Evolutionary conservation across 331 rosid species (phyloP).

Genomic region (Erythrophleum ivorense): DNA sequence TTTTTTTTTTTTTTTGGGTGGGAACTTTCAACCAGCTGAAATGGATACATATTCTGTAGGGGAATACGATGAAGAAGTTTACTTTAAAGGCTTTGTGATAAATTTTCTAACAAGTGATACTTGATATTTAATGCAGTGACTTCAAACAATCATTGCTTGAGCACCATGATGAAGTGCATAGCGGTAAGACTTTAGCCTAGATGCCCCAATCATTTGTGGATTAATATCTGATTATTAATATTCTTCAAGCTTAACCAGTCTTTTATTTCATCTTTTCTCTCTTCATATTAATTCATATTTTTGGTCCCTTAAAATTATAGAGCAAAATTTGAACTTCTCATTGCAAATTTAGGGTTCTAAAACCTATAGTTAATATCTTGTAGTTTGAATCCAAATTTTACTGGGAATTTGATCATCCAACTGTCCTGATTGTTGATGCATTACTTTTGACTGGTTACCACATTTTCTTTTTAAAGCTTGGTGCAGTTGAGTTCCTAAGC

Average conservation of each 20-base stretch:
- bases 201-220: not conserved
- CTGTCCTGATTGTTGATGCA: conserved; percentile 20
- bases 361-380: not conserved
- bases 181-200: conserved; percentile 64
- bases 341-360: not conserved
- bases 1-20: not conserved
- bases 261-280: conserved; percentile 25
- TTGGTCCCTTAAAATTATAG: conserved; percentile 15
- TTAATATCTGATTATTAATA: conserved; percentile 10
- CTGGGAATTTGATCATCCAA: not conserved
- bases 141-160: conserved; percentile 75
- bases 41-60: conserved; percentile 30
- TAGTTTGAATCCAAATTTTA: not conserved
- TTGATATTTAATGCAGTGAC: conserved; percentile 68
- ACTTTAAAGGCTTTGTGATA: conserved; percentile 23
- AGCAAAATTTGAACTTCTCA: not conserved
- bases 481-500: conserved; percentile 87
- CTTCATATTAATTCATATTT: not conserved
- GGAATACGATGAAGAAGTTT: conserved; percentile 14
- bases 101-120: conserved; percentile 41
- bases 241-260: not conserved
- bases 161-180: conserved; percentile 95
- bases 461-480: conserved; percentile 66
- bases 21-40: conserved; percentile 11
- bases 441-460: conserved; percentile 27